Evolutionary conservation across 495 filamentous ascomycete genomes (phyloP), one percentile per base, ranked within the genome.

Genomic region (Penicillium waksmanii): DNA sequence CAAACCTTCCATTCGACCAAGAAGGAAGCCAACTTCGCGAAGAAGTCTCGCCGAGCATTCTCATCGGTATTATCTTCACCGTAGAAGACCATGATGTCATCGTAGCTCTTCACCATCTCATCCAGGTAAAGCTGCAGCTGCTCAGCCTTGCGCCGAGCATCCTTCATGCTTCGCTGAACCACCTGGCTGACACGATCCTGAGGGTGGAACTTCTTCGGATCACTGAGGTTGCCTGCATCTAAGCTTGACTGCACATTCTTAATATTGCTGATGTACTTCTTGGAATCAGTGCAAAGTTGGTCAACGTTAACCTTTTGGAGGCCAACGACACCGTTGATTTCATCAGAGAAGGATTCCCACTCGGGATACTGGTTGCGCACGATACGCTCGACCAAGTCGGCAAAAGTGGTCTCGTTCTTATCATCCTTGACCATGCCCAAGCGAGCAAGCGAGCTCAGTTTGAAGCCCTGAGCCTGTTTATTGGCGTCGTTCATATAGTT

Each of bases 401-500:
- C 92, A 70, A 98, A 93, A 2, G 91, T 97, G 4, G 90, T 91
- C 71, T 98, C 89, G 68, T 98, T 98, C 84, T 97, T 97, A 77
- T 96, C 92, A 65, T 98, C 95, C 75, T 98, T 98, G 56, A 98
- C 91, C 91, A 98, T 98, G 27, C 89, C 95, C 34, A 98, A 80
- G 23, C 95, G 86, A 38, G 91, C 90, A n/a, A 98, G 87, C 1
- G 95, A 96, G 64, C 92, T 92, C 23, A 98, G 84, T 75, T 98
- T 98, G 87, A 98, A 98, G 49, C 95, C 95, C 61, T 88, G 90
- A 2, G 96, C 95, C 74, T 98, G 96, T 76, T 98, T 98, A 73
- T 96, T 97, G 49, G 93, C 87, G 66, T 98, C 95, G 77, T 98
- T 98, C 95, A 98, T 98, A 81, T 95, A 98, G 69, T 98, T 98